Percentiles rank a stretch among this genome's conserved stretches.
phyloP scores from a whole-genome alignment of 441 rosid species.

The Jatropha multifida region DNA sequence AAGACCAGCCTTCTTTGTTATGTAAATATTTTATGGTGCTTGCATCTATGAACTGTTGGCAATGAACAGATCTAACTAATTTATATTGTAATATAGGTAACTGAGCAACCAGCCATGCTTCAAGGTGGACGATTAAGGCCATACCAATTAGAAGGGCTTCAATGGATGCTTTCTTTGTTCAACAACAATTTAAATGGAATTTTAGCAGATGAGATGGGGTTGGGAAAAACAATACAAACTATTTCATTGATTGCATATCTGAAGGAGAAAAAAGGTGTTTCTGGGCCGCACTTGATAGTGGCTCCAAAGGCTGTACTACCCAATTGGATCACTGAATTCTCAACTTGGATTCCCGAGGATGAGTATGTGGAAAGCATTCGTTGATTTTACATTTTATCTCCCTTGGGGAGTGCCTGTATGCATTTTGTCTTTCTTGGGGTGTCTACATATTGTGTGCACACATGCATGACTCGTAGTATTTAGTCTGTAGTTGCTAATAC shows the following conservation, averaged over 20 bases:
- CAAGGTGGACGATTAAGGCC: slow-evolving; percentile 93
- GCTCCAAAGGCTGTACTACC: slow-evolving; percentile 99
- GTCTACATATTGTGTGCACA: background rate
- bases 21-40: slow-evolving; percentile 15
- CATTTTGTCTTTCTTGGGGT: background rate
- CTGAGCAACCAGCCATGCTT: slow-evolving; percentile 93
- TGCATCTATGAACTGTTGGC: background rate
- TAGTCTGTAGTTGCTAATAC: slow-evolving; percentile 25
- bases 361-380: slow-evolving; percentile 45
- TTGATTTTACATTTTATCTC: slow-evolving; percentile 18
- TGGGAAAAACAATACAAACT: slow-evolving; percentile 99
- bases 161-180: slow-evolving; percentile 98
- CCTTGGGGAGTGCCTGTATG: slow-evolving; percentile 13
- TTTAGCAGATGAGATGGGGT: slow-evolving; percentile 99
- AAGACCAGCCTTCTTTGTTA: slow-evolving; percentile 2
- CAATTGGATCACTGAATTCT: slow-evolving; percentile 94
- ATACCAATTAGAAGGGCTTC: slow-evolving; percentile 99
- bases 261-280: slow-evolving; percentile 80
- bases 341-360: slow-evolving; percentile 93
- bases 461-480: slow-evolving; percentile 8
- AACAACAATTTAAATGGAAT: slow-evolving; percentile 98
- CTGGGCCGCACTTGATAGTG: slow-evolving; percentile 94
- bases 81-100: slow-evolving; percentile 55
- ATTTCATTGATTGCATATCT: slow-evolving; percentile 92
- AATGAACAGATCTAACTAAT: slow-evolving; percentile 28